Evolutionary conservation across 2,329 filamentous ascomycete genomes (phyloP).

Genomic region (Penicillium sp.): DNA sequence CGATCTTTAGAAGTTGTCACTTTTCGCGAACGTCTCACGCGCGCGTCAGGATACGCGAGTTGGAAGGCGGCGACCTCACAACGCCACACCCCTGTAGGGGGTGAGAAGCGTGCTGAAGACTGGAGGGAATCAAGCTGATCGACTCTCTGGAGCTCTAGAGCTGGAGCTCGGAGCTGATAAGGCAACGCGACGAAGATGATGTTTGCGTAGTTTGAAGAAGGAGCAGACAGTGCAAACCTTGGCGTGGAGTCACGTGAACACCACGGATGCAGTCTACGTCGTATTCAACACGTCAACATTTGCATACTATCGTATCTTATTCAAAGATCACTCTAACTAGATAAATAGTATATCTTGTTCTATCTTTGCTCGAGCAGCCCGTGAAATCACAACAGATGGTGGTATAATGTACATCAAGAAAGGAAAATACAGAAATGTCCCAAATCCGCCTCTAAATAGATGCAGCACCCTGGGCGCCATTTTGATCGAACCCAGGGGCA

Average conservation of each 20-base stretch:
- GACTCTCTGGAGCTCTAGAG: conserved; percentile 4
- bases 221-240: conserved; percentile 41
- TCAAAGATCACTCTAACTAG: background rate
- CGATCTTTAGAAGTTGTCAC: background rate
- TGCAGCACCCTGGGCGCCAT: background rate
- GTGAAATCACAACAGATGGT: background rate
- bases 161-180: conserved; percentile 23
- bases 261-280: background rate
- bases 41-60: background rate
- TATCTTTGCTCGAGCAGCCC: background rate
- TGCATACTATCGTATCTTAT: background rate
- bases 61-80: background rate
- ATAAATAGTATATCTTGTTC: background rate
- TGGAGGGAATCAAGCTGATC: conserved; percentile 3
- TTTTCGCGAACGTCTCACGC: background rate
- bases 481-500: background rate
- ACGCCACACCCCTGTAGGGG: conserved; percentile 15
- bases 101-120: conserved; percentile 9
- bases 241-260: conserved; percentile 15
- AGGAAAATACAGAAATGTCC: background rate
- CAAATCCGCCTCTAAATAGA: background rate
- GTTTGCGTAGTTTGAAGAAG: conserved; percentile 40
- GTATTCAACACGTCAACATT: background rate
- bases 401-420: background rate
- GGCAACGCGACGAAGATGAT: conserved; percentile 26